phyloP scores from a whole-genome alignment of 2,329 filamentous ascomycete species.

The Geosmithia flava region DNA sequence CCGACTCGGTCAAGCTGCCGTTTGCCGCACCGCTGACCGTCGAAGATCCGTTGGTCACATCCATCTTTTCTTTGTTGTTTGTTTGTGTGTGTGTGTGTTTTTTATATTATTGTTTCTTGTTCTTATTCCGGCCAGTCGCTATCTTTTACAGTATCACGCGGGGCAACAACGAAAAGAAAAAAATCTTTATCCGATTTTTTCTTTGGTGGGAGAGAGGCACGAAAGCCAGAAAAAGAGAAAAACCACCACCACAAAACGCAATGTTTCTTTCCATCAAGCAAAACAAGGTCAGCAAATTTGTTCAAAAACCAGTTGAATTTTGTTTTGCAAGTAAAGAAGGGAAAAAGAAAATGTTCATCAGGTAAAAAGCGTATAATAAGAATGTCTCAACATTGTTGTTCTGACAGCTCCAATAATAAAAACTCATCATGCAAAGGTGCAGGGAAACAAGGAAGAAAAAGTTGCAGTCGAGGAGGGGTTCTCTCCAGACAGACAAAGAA shows the following conservation, averaged over 20 bases:
- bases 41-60: slow-evolving; percentile 24
- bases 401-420: slow-evolving; percentile 69
- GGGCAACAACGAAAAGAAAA: no score
- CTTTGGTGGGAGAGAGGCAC: no score
- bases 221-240: no score
- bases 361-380: slow-evolving; percentile 24
- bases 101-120: background rate
- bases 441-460: background rate
- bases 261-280: no score
- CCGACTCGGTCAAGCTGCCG: slow-evolving; percentile 34
- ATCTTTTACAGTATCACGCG: no score
- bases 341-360: slow-evolving; percentile 13
- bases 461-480: background rate
- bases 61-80: slow-evolving; percentile 18
- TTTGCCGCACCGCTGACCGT: slow-evolving; percentile 16
- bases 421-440: slow-evolving; percentile 27
- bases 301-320: slow-evolving; percentile 3
- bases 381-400: slow-evolving; percentile 49
- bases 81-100: background rate
- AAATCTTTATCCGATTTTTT: no score
- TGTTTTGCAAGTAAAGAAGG: slow-evolving; percentile 1
- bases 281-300: slow-evolving; percentile 1
- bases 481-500: background rate
- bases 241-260: no score
- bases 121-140: no score